Evolutionary conservation across 345 rosid species (phyloP), one percentile per base, ranked within the genome.

Genomic region (Moricandia moricandioides): DNA sequence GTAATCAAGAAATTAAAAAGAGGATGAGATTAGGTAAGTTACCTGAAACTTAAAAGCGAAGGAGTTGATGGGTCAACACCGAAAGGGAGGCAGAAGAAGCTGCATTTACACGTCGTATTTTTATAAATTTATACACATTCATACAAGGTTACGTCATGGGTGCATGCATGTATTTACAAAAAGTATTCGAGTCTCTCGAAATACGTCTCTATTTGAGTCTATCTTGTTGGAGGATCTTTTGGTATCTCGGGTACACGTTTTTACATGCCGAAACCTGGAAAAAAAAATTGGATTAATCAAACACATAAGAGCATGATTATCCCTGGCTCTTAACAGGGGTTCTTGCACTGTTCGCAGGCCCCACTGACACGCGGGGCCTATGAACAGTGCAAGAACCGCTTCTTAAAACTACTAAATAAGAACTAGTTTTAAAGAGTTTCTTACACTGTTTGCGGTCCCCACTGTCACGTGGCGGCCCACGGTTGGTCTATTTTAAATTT

Each of bases 191-290:
- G 54, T 51, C 9, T 65, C 34, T 17, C 39, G 11, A 18, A 29
- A 61, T 24, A 31, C 26, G 61, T 72, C 34, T 59, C 68, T 78
- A 86, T 67, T 91, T 84, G 73, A 79, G 70, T 74, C 96, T 84
- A 70, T 84, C 86, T 72, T 79, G 87, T 49, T 77, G 80, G 5
- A 84, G 81, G 58, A 84, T 84, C 85, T 88, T 94, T 47, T 84
- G 88, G 57, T 88, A 86, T 65, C 97, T 85, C 3, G 96, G 90
- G 71, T 88, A 88, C 66, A 83, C 93, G 14, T 86, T 88, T 84
- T 91, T 89, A 79, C 88, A 87, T 70, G 93, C 93, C 24, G 99
- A 90, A 70, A 95, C 87, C 99, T 95, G 93, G 93, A 58, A 82
- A 73, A 73, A 43, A 12, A 21, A 21, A 21, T 21, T 8, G 21